phyloP scores from a whole-genome alignment of 2,329 filamentous ascomycete genomes.

The Alternaria viburni region DNA sequence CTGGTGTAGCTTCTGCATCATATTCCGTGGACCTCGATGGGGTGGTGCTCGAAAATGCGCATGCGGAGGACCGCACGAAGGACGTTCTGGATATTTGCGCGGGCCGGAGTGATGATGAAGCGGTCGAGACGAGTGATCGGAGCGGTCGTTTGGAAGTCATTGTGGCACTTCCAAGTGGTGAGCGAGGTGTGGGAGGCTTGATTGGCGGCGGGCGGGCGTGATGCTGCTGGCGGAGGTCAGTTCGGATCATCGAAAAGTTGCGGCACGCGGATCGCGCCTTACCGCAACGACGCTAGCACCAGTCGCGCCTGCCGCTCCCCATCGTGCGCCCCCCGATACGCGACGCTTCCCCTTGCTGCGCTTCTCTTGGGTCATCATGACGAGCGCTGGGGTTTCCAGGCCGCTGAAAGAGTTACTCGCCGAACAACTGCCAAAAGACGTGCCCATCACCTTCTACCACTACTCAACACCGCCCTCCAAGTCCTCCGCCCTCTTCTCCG shows the following conservation, averaged over 20 bases:
- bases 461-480: slow-evolving; percentile 82
- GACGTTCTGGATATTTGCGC: slow-evolving; percentile 29
- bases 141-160: slow-evolving; percentile 59
- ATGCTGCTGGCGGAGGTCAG: slow-evolving; percentile 20
- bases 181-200: slow-evolving; percentile 19
- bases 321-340: slow-evolving; percentile 14
- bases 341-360: slow-evolving; percentile 10
- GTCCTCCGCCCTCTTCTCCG: slow-evolving; percentile 77
- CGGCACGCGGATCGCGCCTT: slow-evolving; percentile 27
- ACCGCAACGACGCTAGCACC: slow-evolving; percentile 17
- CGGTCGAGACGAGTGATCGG: slow-evolving; percentile 38
- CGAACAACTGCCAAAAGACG: slow-evolving; percentile 59
- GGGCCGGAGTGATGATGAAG: slow-evolving; percentile 34
- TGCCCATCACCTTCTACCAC: slow-evolving; percentile 77
- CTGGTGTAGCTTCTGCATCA: slow-evolving; percentile 36
- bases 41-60: slow-evolving; percentile 41
- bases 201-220: slow-evolving; percentile 12
- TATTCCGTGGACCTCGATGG: slow-evolving; percentile 32
- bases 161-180: slow-evolving; percentile 23
- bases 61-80: slow-evolving; percentile 45
- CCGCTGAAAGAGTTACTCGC: slow-evolving; percentile 55
- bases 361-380: slow-evolving; percentile 29
- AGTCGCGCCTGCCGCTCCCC: slow-evolving; percentile 22
- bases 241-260: slow-evolving; percentile 40
- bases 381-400: slow-evolving; percentile 24